Evolutionary conservation across 495 filamentous ascomycete species (phyloP).

Genomic region (Penicillium psychrofluorescens): DNA sequence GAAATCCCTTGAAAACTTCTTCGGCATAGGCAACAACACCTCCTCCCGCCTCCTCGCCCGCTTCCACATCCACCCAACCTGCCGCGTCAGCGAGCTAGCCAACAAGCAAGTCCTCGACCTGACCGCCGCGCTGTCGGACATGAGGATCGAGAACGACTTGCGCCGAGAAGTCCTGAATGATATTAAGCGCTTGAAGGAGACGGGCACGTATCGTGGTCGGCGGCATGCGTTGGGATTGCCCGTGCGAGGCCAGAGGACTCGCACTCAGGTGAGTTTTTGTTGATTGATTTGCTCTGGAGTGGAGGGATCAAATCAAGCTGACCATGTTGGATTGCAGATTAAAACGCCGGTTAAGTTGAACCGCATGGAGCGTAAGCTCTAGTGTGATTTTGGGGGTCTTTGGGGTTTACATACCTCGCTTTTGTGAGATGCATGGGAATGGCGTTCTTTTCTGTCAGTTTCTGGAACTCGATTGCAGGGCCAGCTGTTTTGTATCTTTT

Average conservation of each 20-base stretch:
- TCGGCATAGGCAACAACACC: slow-evolving; percentile 70
- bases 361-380: slow-evolving; percentile 59
- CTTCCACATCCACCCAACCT: slow-evolving; percentile 75
- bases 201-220: slow-evolving; percentile 83
- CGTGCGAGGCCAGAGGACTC: slow-evolving; percentile 80
- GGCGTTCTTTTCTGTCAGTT: slow-evolving; percentile 27
- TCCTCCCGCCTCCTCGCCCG: slow-evolving; percentile 74
- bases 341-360: slow-evolving; percentile 74
- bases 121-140: slow-evolving; percentile 74
- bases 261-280: slow-evolving; percentile 57
- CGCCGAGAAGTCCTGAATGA: slow-evolving; percentile 69
- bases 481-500: no score
- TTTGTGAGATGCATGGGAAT: slow-evolving; percentile 25
- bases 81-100: slow-evolving; percentile 62
- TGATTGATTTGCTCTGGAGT: background rate
- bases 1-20: slow-evolving; percentile 84
- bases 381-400: background rate
- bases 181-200: slow-evolving; percentile 80
- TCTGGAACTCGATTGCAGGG: background rate
- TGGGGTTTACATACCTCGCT: no score
- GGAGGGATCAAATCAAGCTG: no score
- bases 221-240: slow-evolving; percentile 86
- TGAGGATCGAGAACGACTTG: slow-evolving; percentile 93
- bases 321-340: slow-evolving; percentile 40
- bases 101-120: slow-evolving; percentile 69